These are phyloP conservation scores for Suhomyces bribrorum DNA, from an alignment of 1,139 yeast species.

Conservation along the genomic window DNA sequence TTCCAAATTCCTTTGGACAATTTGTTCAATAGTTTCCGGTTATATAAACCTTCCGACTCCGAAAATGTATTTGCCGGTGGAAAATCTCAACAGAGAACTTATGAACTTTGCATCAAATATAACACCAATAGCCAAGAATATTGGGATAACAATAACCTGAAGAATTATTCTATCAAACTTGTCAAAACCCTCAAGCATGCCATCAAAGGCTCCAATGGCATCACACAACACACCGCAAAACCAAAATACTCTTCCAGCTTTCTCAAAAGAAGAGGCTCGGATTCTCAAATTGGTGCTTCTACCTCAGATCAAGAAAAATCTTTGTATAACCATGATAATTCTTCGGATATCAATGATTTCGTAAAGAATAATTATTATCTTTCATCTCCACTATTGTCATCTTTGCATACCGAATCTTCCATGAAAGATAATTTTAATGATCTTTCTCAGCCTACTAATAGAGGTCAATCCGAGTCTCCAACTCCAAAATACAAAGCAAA, in stretches of 20 bases:
- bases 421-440: conserved; percentile 1
- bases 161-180: conserved; percentile 60
- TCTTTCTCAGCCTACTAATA: background rate
- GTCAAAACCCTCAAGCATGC: conserved; percentile 22
- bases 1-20: conserved; percentile 52
- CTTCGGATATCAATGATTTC: conserved; percentile 31
- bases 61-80: conserved; percentile 2
- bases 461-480: conserved; percentile 5
- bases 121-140: conserved; percentile 49
- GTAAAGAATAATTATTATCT: conserved; percentile 39
- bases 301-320: conserved; percentile 1
- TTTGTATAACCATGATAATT: conserved; percentile 18
- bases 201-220: background rate
- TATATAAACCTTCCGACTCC: conserved; percentile 8
- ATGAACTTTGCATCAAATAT: conserved; percentile 62
- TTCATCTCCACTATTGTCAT: conserved; percentile 41
- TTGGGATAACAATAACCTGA: conserved; percentile 75
- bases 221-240: conserved; percentile 21
- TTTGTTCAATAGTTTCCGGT: conserved; percentile 34
- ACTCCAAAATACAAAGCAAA: conserved; percentile 11
- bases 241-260: conserved; percentile 46
- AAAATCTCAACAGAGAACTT: conserved; percentile 23
- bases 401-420: conserved; percentile 12
- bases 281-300: conserved; percentile 24
- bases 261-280: conserved; percentile 39